phyloP scores from a whole-genome alignment of 2,329 filamentous ascomycete genomes.

The Monilinia polystroma region DNA sequence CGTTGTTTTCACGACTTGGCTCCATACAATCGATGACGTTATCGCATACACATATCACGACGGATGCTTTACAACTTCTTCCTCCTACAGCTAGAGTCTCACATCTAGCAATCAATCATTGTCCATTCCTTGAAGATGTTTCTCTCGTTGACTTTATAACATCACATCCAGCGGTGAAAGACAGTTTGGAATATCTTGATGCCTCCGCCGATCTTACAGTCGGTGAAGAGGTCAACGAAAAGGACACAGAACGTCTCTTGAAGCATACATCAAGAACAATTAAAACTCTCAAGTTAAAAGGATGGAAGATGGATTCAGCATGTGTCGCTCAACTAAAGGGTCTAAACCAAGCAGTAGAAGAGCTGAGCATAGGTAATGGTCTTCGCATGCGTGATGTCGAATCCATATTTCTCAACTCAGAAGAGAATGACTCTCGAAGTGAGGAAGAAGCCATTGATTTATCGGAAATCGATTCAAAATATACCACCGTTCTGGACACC shows the following conservation, averaged over 20 bases:
- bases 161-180: slow-evolving; percentile 47
- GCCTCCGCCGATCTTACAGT: not conserved
- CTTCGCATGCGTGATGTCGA: slow-evolving; percentile 30
- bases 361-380: slow-evolving; percentile 24
- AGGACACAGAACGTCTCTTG: slow-evolving; percentile 7
- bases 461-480: slow-evolving; percentile 18
- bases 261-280: slow-evolving; percentile 12
- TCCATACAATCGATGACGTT: slow-evolving; percentile 42
- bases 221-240: slow-evolving; percentile 13
- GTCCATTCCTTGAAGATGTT: slow-evolving; percentile 64
- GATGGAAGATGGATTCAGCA: slow-evolving; percentile 15
- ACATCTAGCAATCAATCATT: slow-evolving; percentile 73
- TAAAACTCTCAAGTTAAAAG: slow-evolving; percentile 18
- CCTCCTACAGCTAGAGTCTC: slow-evolving; percentile 67
- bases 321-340: slow-evolving; percentile 7
- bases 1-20: slow-evolving; percentile 16
- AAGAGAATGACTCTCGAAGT: slow-evolving; percentile 1
- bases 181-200: slow-evolving; percentile 16
- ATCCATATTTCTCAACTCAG: slow-evolving; percentile 23
- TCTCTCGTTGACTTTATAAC: slow-evolving; percentile 67
- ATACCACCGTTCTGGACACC: slow-evolving; percentile 24
- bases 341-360: not conserved
- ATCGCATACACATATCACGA: slow-evolving; percentile 69
- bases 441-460: slow-evolving; percentile 10
- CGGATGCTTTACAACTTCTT: slow-evolving; percentile 65